Conservation (phyloP, 164 flowering plant genomes). For the Chloranthus sessilifolius region DNA sequence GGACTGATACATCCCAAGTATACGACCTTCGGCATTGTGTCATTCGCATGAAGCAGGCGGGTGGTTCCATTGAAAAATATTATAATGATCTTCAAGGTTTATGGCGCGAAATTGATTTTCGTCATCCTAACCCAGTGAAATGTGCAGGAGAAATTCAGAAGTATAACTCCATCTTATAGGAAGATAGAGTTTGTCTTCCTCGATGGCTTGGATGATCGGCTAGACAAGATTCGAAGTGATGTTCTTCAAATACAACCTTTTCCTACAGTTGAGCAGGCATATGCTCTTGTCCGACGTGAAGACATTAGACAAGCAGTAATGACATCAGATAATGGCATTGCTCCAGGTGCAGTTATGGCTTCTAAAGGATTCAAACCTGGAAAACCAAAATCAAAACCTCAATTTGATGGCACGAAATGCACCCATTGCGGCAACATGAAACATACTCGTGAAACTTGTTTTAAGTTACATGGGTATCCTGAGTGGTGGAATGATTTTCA, state of each 20-base stretch:
- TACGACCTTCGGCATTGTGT: not conserved
- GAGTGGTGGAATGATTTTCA: conserved; percentile 10
- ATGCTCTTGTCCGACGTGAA: conserved; percentile 2
- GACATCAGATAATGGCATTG: not conserved
- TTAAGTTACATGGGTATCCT: conserved; percentile 6
- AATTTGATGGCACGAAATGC: conserved; percentile 4
- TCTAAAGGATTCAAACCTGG: not conserved
- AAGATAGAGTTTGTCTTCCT: not conserved
- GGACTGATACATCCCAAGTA: conserved; percentile 1
- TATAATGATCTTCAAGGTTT: too few relatives aligned
- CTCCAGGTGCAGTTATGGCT: not conserved
- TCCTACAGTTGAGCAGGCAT: conserved; percentile 5
- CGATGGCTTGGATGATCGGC: conserved; percentile 2
- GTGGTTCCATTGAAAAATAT: too few relatives aligned
- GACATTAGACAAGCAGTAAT: not conserved
- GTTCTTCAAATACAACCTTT: not conserved
- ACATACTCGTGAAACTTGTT: conserved; percentile 8
- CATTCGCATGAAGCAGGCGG: not conserved
- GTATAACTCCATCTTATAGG: not conserved
- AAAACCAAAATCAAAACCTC: conserved; percentile 2
- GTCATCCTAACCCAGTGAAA: too few relatives aligned
- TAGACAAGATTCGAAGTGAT: not conserved
- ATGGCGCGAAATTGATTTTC: too few relatives aligned
- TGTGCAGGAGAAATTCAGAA: not conserved
- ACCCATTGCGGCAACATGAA: conserved; percentile 2